These are phyloP conservation scores for Sarcodon sp. DNA, from an alignment of 768 basidiomycete genomes.

Conservation along the genomic window DNA sequence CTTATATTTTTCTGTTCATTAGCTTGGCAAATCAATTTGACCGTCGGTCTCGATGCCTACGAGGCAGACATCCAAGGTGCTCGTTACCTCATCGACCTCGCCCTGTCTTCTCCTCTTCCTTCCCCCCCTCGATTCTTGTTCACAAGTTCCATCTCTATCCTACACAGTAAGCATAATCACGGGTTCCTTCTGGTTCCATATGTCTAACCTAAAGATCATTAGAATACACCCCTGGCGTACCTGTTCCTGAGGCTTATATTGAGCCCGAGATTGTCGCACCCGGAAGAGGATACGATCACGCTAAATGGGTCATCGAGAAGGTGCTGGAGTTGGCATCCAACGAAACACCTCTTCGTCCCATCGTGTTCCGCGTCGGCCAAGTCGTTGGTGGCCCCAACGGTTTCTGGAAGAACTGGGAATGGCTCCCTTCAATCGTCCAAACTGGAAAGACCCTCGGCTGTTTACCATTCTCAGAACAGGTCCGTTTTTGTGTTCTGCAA, in stretches of 20 bases:
- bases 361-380: slow-evolving; percentile 31
- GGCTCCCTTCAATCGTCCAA: slow-evolving; percentile 27
- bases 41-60: slow-evolving; percentile 17
- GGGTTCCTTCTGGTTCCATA: not conserved
- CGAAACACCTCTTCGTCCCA: slow-evolving; percentile 14
- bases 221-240: slow-evolving; percentile 3
- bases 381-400: slow-evolving; percentile 26
- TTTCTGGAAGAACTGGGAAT: slow-evolving; percentile 28
- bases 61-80: slow-evolving; percentile 17
- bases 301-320: slow-evolving; percentile 25
- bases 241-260: not conserved
- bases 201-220: not conserved
- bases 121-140: slow-evolving; percentile 19
- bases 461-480: slow-evolving; percentile 19
- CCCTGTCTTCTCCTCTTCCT: slow-evolving; percentile 13
- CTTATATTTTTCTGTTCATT: not conserved
- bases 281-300: slow-evolving; percentile 23
- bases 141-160: slow-evolving; percentile 18
- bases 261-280: slow-evolving; percentile 13
- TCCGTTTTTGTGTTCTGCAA: slow-evolving; percentile 9
- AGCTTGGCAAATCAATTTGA: slow-evolving; percentile 26
- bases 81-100: slow-evolving; percentile 21
- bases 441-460: slow-evolving; percentile 15
- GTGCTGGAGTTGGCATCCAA: slow-evolving; percentile 19
- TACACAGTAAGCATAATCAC: slow-evolving; percentile 9